Evolutionary conservation across 768 basidiomycete species (phyloP).

Genomic region (Calocybe gangraenosa): DNA sequence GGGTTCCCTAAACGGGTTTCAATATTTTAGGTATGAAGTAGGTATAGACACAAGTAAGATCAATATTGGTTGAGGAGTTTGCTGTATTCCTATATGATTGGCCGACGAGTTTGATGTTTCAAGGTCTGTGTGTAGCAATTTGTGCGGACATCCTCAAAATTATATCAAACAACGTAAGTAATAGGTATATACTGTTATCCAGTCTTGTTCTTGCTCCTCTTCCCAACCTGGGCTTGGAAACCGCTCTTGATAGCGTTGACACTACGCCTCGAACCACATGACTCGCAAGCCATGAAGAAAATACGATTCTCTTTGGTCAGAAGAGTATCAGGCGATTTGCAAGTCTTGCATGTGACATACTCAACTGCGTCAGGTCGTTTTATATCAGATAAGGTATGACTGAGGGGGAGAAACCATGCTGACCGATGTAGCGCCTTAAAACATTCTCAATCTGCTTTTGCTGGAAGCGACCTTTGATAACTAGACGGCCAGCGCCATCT

Average conservation of each 20-base stretch:
- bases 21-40: too few relatives aligned
- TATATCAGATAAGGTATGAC: background rate
- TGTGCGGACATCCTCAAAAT: too few relatives aligned
- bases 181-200: conserved; percentile 32
- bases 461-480: conserved; percentile 97
- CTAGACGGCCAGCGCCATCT: conserved; percentile 85
- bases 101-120: too few relatives aligned
- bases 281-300: conserved; percentile 95
- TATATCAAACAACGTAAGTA: too few relatives aligned
- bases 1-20: too few relatives aligned
- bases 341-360: conserved; percentile 99
- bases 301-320: conserved; percentile 98
- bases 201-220: conserved; percentile 79
- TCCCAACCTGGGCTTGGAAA: conserved; percentile 94
- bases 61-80: too few relatives aligned
- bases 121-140: too few relatives aligned
- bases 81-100: too few relatives aligned
- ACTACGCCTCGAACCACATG: conserved; percentile 85
- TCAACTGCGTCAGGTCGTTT: conserved; percentile 55
- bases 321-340: conserved; percentile 97
- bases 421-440: conserved; percentile 92
- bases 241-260: conserved; percentile 98
- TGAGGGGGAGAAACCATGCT: conserved; percentile 23
- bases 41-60: too few relatives aligned
- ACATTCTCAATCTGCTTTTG: conserved; percentile 99